Percentiles rank a stretch among this genome's conserved stretches.
phyloP scores from a whole-genome alignment of 306 rosid species.

The Casuarina glauca region DNA sequence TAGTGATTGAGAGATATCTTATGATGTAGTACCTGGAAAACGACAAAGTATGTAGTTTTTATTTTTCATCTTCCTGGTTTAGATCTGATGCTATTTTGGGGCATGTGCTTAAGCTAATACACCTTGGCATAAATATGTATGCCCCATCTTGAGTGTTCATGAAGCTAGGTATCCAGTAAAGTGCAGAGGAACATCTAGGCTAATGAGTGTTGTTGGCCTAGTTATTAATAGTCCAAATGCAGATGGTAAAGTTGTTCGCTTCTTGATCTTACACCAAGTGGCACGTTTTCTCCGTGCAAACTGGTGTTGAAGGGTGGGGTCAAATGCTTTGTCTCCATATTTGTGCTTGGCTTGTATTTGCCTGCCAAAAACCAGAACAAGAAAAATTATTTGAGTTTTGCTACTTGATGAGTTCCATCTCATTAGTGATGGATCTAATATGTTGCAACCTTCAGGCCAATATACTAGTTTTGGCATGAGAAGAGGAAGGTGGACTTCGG shows the following conservation, averaged over 20 bases:
- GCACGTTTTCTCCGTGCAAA: background rate
- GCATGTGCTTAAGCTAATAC: background rate
- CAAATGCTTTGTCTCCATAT: background rate
- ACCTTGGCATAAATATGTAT: background rate
- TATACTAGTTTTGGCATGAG: background rate
- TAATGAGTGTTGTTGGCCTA: background rate
- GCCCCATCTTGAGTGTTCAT: no score
- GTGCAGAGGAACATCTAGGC: background rate
- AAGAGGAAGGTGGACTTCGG: background rate
- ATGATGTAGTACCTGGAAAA: background rate
- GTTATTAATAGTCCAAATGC: background rate
- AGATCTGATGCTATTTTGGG: background rate
- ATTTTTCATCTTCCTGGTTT: background rate
- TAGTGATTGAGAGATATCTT: background rate
- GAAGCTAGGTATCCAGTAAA: background rate
- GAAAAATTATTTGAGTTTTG: background rate
- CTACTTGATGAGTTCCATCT: background rate
- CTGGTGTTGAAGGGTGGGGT: background rate
- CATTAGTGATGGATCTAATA: background rate
- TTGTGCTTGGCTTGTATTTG: background rate
- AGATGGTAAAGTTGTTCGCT: background rate
- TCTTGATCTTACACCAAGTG: background rate
- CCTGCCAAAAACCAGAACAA: background rate
- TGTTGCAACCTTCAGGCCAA: background rate
- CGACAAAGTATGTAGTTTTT: background rate